Base-by-base conservation (phyloP, 345 rosid species). In the Murraya koenigii region DNA sequence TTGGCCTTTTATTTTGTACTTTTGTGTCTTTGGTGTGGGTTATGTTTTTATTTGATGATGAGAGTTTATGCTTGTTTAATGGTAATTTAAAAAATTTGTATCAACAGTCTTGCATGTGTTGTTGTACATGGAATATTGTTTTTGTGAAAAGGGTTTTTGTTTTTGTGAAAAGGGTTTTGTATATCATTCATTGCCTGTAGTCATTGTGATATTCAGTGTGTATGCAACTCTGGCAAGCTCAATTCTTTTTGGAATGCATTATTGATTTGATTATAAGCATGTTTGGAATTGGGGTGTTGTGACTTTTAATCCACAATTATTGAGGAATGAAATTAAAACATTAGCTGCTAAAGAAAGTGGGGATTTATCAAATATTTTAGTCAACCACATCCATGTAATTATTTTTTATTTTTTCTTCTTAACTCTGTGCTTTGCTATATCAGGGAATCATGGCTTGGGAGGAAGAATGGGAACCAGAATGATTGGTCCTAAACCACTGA, bases 401-500 rank as follows among this genome's bases (percentile, higher is more conserved):
- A 33, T 33, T 33, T 33, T 33, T 33, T 33, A 1, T 2, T 1
- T 33, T 33, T 33, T 2, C 0, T 41, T 2, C 14, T 41, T 10
- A 10, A 10, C 14, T 19, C 20, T 25, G 6, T 59, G 26, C 38
- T 65, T 26, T 56, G 72, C 8, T 54, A 20, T n/a, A 71, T 55
- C 75, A 90, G 98, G 98, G 98, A 68, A 55, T 79, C 99, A 92
- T 88, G 99, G 99, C 59, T 85, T 95, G 83, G 98, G 98, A 81
- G 98, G 99, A 81, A 90, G 99, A 81, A 86, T 95, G 94, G 98
- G 92, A 76, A 93, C 99, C 35, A 86, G 99, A 83, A 38, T 89
- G 68, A 75, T 92, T 56, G 93, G 86, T 70, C 90, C 92, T 77
- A 82, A 86, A 36, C 88, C 85, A 55, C 83, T 95, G 23, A 54